Base-by-base conservation (phyloP, 257 asterid species). In the Nicotiana tabacum region DNA sequence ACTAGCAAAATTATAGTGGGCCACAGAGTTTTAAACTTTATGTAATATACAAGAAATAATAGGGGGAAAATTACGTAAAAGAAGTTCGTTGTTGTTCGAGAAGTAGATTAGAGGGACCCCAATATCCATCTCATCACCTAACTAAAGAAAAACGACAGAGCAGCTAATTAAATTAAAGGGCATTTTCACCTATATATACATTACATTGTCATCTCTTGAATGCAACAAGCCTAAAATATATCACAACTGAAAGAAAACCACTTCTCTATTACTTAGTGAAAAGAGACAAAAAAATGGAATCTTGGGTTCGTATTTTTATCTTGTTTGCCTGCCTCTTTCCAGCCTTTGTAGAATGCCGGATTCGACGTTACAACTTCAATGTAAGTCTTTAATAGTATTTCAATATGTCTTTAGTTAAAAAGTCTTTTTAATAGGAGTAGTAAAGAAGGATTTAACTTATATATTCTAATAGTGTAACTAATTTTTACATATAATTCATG, bases 331-430 rank as follows among this genome's bases (percentile, higher is more conserved):
- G 88, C 83, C 66, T 90, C 24, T 85, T 81, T 69, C 91, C 92
- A 30, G 5, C 81, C 53, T 21, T 89, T 64, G 90, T 84, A 56
- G 85, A 89, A 83, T 89, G 87, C 87, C 80, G 92, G 65, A 87
- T 89, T 86, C 91, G 91, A 10, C 90, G 84, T 64, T 91, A 89
- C 91, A 91, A 89, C 74, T 89, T 91, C 70, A 85, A 89, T 56
- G 94, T 87, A 81, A 83, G 90, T 35, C 39, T 35, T 35, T 35
- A 35, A 33, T 35, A 35, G 5, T 33, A 33, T 3, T 0, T 3
- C 37, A 33, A 35, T 35, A 35, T 37, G 5, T 37, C 43, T 0
- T 37, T 37, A 37, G 43, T 37, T 37, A 5, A 37, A 37, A 37
- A 37, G 1, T 37, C 43, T 37, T 37, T 37, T 37, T 37, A 37